These are phyloP conservation scores for Myxozyma geophila DNA, from an alignment of 805 yeast genomes.

Conservation along the genomic window DNA sequence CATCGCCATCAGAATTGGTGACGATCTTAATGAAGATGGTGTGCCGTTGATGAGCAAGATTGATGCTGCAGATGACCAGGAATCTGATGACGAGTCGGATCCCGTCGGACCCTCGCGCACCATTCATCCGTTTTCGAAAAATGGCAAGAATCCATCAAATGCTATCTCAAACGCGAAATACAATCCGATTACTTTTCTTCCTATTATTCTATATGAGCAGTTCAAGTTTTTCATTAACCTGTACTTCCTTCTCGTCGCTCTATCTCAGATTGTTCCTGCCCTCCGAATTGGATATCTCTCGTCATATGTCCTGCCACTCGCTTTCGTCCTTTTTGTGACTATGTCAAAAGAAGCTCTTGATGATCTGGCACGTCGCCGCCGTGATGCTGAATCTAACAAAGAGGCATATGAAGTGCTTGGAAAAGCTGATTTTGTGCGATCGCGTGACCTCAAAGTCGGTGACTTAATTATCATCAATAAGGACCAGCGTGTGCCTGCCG, in stretches of 20 bases:
- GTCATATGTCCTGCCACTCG: slow-evolving; percentile 91
- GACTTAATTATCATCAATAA: slow-evolving; percentile 79
- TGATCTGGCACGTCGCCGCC: slow-evolving; percentile 84
- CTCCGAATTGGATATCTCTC: slow-evolving; percentile 91
- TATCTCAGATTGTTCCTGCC: slow-evolving; percentile 89
- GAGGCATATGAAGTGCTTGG: slow-evolving; percentile 73
- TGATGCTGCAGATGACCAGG: slow-evolving; percentile 27
- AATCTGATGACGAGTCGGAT: slow-evolving; percentile 27
- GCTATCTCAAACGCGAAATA: slow-evolving; percentile 94
- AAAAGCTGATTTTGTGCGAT: slow-evolving; percentile 47
- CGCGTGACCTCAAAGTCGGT: slow-evolving; percentile 78
- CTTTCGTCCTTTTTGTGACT: slow-evolving; percentile 87
- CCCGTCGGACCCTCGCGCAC: slow-evolving; percentile 31
- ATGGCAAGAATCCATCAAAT: slow-evolving; percentile 56
- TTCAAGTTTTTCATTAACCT: slow-evolving; percentile 95
- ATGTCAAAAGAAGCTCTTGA: slow-evolving; percentile 96
- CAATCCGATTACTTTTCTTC: slow-evolving; percentile 83
- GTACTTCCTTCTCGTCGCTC: slow-evolving; percentile 88
- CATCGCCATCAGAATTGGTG: slow-evolving; percentile 35
- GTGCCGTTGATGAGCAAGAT: slow-evolving; percentile 36
- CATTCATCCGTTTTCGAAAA: slow-evolving; percentile 29
- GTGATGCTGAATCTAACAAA: slow-evolving; percentile 87
- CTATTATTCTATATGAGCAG: slow-evolving; percentile 89
- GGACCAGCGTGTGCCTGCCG: slow-evolving; percentile 91
- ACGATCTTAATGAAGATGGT: slow-evolving; percentile 32